Percentiles rank a stretch among this genome's conserved stretches.
Evolutionary conservation across 2,329 filamentous ascomycete species (phyloP).

Genomic region (Onygenales sp.): DNA sequence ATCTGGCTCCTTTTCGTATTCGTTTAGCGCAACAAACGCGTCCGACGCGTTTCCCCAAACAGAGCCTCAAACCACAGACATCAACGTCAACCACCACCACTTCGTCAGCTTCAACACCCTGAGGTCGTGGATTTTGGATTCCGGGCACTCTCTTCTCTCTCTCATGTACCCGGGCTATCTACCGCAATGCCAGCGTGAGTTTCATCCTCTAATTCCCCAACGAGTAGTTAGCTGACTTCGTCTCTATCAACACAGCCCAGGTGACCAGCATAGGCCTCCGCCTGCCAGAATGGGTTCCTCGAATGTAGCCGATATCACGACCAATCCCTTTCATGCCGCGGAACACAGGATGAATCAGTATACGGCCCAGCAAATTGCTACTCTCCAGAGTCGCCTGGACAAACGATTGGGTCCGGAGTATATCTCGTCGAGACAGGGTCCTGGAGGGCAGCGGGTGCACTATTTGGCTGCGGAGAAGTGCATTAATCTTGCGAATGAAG

Average conservation of each 20-base stretch:
- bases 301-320: constrained; percentile 25
- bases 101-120: not conserved
- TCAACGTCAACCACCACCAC: not conserved
- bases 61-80: too few relatives aligned
- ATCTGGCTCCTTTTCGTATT: not conserved
- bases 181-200: not conserved
- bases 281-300: constrained; percentile 32
- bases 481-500: constrained; percentile 87
- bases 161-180: not conserved
- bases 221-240: not conserved
- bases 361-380: constrained; percentile 83
- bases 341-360: constrained; percentile 64
- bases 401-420: constrained; percentile 95
- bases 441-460: constrained; percentile 76
- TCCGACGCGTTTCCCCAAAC: not conserved
- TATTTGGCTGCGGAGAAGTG: constrained; percentile 96
- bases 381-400: constrained; percentile 74
- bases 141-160: not conserved
- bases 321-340: constrained; percentile 73
- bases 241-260: constrained; percentile 42
- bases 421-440: constrained; percentile 75
- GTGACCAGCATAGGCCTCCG: constrained; percentile 53
- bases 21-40: not conserved
- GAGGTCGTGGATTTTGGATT: not conserved
- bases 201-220: not conserved